A percentile compares a stretch with the other conserved stretches of the same genome.
These are phyloP conservation scores for Vitis rupestris DNA, from an alignment of 164 flowering plant genomes.

Conservation along the genomic window DNA sequence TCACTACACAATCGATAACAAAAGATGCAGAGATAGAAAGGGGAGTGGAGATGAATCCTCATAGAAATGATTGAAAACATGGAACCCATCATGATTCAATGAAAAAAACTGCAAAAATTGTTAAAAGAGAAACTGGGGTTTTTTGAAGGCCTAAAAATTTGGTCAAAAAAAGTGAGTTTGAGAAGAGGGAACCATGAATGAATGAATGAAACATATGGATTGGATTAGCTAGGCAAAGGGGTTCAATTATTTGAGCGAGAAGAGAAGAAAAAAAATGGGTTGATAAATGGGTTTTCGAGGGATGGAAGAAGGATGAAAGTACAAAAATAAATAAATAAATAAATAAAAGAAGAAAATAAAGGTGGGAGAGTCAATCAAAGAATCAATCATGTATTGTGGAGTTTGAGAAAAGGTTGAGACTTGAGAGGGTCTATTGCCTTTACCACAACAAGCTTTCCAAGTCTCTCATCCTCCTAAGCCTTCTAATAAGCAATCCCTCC, in stretches of 20 bases:
- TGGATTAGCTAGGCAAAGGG: too few relatives aligned
- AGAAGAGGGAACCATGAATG: too few relatives aligned
- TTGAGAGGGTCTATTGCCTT: slow-evolving; percentile 19
- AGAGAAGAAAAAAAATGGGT: not conserved
- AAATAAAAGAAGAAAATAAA: not conserved
- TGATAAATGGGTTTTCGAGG: not conserved
- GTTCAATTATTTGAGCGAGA: not conserved
- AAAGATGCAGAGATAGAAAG: slow-evolving; percentile 18
- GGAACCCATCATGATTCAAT: slow-evolving; percentile 8
- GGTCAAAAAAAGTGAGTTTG: too few relatives aligned
- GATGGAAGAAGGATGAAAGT: not conserved
- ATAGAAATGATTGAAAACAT: slow-evolving; percentile 12
- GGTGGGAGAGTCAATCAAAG: slow-evolving; percentile 17
- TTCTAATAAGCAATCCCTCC: slow-evolving; percentile 12
- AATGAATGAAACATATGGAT: too few relatives aligned
- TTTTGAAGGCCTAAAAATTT: too few relatives aligned
- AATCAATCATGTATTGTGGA: slow-evolving; percentile 24
- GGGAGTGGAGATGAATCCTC: slow-evolving; percentile 9
- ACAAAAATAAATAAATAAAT: too few relatives aligned
- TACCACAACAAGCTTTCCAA: slow-evolving; percentile 34
- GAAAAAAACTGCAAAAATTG: not conserved
- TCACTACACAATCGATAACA: slow-evolving; percentile 17
- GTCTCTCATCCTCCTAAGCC: slow-evolving; percentile 25
- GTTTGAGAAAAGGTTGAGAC: slow-evolving; percentile 14
- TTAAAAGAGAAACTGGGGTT: not conserved